Conservation (phyloP, 2,329 filamentous ascomycete genomes). For the Tolypocladium sp. region DNA sequence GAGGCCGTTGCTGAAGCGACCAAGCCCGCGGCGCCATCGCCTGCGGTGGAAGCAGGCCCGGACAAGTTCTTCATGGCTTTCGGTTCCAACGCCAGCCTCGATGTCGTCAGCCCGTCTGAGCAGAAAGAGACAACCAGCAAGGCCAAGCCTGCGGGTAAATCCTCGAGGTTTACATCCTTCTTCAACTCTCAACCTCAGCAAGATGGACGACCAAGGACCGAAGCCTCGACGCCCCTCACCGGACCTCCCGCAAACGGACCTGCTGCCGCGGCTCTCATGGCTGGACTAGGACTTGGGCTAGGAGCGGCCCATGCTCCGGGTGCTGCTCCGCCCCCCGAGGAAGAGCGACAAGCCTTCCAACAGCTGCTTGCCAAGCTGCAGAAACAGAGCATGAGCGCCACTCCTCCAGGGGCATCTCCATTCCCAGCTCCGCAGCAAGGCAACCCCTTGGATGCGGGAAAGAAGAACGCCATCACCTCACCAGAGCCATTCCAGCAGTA, state of each 20-base stretch:
- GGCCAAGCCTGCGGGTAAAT: conserved; percentile 51
- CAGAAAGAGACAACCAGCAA: conserved; percentile 34
- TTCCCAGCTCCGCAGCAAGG: conserved; percentile 31
- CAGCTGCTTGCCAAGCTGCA: conserved; percentile 76
- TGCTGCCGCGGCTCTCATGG: neutral
- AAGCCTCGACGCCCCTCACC: conserved; percentile 35
- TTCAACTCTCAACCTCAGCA: conserved; percentile 43
- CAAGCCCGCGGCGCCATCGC: conserved; percentile 46
- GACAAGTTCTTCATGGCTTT: conserved; percentile 69
- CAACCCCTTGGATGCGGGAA: conserved; percentile 14
- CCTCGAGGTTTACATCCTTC: conserved; percentile 81
- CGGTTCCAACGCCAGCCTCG: conserved; percentile 27
- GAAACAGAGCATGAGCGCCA: conserved; percentile 37
- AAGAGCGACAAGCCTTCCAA: conserved; percentile 81
- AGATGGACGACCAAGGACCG: conserved; percentile 39
- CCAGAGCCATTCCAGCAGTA: conserved; percentile 41
- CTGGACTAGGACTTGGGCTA: neutral
- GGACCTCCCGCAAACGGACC: conserved; percentile 14
- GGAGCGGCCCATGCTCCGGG: neutral
- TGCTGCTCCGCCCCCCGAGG: conserved; percentile 32
- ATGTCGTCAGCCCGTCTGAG: conserved; percentile 44
- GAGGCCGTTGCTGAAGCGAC: conserved; percentile 34
- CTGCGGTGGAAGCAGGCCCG: conserved; percentile 56
- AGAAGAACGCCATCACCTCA: conserved; percentile 32
- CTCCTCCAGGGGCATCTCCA: conserved; percentile 33